Percentiles rank a stretch among this genome's conserved stretches.
These are phyloP conservation scores for Cyberlindnera maritima DNA, from an alignment of 805 yeast genomes.

Conservation along the genomic window DNA sequence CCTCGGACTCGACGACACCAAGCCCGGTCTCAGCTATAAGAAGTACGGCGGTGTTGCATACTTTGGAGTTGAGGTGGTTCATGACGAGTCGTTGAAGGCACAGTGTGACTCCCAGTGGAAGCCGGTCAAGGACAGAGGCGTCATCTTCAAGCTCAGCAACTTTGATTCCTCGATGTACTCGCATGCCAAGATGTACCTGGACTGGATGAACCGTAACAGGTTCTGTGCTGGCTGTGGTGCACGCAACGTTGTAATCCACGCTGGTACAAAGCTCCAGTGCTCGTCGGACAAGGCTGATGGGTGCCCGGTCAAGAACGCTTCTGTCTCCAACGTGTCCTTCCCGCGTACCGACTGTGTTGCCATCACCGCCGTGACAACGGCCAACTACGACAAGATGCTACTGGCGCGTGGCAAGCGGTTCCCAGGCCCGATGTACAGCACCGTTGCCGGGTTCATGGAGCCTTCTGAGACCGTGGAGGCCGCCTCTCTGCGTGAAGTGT, in stretches of 20 bases:
- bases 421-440: slow-evolving; percentile 63
- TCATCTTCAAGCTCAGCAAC: slow-evolving; percentile 26
- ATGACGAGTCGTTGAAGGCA: not conserved
- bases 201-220: slow-evolving; percentile 74
- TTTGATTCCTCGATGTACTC: slow-evolving; percentile 67
- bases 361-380: slow-evolving; percentile 73
- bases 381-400: slow-evolving; percentile 57
- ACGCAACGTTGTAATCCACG: slow-evolving; percentile 54
- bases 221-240: slow-evolving; percentile 91
- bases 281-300: slow-evolving; percentile 22
- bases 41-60: slow-evolving; percentile 59
- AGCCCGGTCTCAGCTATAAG: slow-evolving; percentile 37
- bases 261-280: slow-evolving; percentile 63
- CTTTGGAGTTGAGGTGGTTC: slow-evolving; percentile 55
- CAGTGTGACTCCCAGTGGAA: not conserved
- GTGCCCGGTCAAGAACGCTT: slow-evolving; percentile 38
- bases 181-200: slow-evolving; percentile 80
- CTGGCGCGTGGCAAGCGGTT: slow-evolving; percentile 69
- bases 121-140: slow-evolving; percentile 9
- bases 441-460: slow-evolving; percentile 95
- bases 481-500: slow-evolving; percentile 83
- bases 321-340: slow-evolving; percentile 75
- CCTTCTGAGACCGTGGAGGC: slow-evolving; percentile 91
- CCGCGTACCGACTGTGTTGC: slow-evolving; percentile 92
- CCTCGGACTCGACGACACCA: slow-evolving; percentile 46